Percentiles rank a stretch among this genome's conserved stretches.
These are phyloP conservation scores for Aspergillus tubingensis DNA, from an alignment of 2,329 filamentous ascomycete species.

Conservation along the genomic window DNA sequence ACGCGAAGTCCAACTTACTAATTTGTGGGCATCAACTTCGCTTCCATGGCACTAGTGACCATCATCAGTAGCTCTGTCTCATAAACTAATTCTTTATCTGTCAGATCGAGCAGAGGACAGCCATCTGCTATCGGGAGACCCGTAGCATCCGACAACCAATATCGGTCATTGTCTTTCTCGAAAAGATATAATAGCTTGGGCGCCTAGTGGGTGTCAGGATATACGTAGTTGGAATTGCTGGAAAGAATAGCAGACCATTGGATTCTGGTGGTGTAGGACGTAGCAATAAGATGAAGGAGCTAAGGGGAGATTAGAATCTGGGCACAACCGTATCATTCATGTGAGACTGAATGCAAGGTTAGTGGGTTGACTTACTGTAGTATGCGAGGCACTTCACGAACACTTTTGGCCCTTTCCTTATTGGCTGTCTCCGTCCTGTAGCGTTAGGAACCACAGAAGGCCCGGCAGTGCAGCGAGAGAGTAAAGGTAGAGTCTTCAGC, in stretches of 20 bases:
- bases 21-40: neutral
- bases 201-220: neutral
- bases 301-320: no score
- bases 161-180: neutral
- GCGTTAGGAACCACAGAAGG: no score
- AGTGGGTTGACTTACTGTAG: no score
- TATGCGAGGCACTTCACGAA: no score
- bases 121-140: neutral
- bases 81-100: neutral
- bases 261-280: neutral
- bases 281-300: neutral
- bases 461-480: no score
- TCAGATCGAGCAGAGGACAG: neutral
- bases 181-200: neutral
- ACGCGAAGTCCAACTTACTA: neutral
- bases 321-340: no score
- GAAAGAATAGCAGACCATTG: neutral
- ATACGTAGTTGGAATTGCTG: neutral
- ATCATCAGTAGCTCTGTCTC: neutral
- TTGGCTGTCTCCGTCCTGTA: no score
- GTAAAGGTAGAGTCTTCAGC: no score
- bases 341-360: no score
- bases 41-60: neutral
- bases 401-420: fast-evolving
- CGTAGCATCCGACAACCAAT: neutral